Base-by-base conservation (phyloP, 2,329 filamentous ascomycete species). In the Colletotrichum sp. region DNA sequence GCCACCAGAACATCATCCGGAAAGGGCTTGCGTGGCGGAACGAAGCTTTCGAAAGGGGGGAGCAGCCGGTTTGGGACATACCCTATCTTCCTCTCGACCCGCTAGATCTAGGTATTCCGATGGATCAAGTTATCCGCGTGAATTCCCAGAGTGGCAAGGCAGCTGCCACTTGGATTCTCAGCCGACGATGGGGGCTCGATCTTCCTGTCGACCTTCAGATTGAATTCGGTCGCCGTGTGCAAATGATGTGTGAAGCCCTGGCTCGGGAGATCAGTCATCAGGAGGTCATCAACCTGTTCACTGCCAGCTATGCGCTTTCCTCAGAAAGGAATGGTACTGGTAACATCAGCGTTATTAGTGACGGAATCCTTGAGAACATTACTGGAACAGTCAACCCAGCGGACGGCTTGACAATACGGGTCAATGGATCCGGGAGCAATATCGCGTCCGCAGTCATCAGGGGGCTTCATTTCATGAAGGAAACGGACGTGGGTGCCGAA, bases 221-320 rank as follows among this genome's bases (percentile, higher is more conserved):
- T 34, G 63, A 70, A 12, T 66, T 66, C 34, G 68, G 68, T 27
- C 59, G 68, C 15, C 59, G 59, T 9, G 68, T 70, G 15, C 69
- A 70, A 36, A 34, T 70, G 51, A 70, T 66, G 62, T 70, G 62
- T 36, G 69, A 70, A 16, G 69, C 69, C 8, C 33, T 70, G 51
- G 61, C 51, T 12, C 69, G 69, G 24, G 69, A 70, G 36, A 70
- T 70, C 54, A 51, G 34, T 5, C 62, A 70, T 29, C 61, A 70
- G 18, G 69, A 66, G 54, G 62, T 70, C 7, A 27, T 70, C 6
- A 66, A 59, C 24, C 33, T 70, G 18, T 70, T 70, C 54, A 59
- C 66, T 21, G 69, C 54, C 11, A 70, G 62, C 11, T 70, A 70
- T 21, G 34, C 69, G 13, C 24, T 66, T 15, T 47, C 54, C 6